These are phyloP conservation scores for Diversispora eburnea DNA, from an alignment of 192 early-diverging fungal genomes.

Conservation along the genomic window DNA sequence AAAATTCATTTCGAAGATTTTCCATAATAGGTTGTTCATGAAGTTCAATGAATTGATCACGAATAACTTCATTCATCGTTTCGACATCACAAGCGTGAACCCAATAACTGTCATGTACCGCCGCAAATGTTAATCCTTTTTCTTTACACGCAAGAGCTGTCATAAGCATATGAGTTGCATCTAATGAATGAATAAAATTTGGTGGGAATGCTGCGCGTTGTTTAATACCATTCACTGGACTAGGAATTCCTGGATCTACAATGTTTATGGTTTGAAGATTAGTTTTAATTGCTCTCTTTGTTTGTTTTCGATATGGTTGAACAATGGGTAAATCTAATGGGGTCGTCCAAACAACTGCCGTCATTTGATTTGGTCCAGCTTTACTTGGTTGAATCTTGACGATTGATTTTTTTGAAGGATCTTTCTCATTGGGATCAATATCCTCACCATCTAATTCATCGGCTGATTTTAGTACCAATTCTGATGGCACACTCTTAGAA, in stretches of 20 bases:
- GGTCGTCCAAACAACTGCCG: slow-evolving; percentile 93
- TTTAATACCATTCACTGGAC: slow-evolving; percentile 86
- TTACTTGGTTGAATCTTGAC: slow-evolving; percentile 5
- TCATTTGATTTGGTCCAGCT: slow-evolving; percentile 65
- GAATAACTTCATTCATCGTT: slow-evolving; percentile 76
- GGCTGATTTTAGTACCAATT: slow-evolving; percentile 40
- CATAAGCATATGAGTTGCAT: slow-evolving; percentile 96
- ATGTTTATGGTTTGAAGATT: slow-evolving; percentile 76
- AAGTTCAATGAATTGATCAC: slow-evolving; percentile 86
- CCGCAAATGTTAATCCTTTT: slow-evolving; percentile 79
- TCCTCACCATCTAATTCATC: slow-evolving; percentile 33
- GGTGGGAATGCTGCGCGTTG: slow-evolving; percentile 97
- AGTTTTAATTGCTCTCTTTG: slow-evolving; percentile 67
- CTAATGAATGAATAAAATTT: slow-evolving; percentile 97
- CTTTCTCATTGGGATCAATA: slow-evolving; percentile 17
- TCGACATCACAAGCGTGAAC: slow-evolving; percentile 91
- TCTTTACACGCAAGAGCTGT: slow-evolving; percentile 83
- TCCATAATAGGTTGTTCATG: slow-evolving; percentile 84
- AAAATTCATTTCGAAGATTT: slow-evolving; percentile 76
- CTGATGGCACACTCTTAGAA: slow-evolving; percentile 67
- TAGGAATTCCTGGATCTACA: slow-evolving; percentile 58
- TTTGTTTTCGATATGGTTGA: slow-evolving; percentile 88
- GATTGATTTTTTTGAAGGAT: slow-evolving; percentile 8
- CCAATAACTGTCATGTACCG: slow-evolving; percentile 99
- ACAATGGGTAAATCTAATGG: slow-evolving; percentile 91